Evolutionary conservation across 1,139 yeast genomes (phyloP), one percentile per base, ranked within the genome.

Genomic region (Blastobotrys aristatus): DNA sequence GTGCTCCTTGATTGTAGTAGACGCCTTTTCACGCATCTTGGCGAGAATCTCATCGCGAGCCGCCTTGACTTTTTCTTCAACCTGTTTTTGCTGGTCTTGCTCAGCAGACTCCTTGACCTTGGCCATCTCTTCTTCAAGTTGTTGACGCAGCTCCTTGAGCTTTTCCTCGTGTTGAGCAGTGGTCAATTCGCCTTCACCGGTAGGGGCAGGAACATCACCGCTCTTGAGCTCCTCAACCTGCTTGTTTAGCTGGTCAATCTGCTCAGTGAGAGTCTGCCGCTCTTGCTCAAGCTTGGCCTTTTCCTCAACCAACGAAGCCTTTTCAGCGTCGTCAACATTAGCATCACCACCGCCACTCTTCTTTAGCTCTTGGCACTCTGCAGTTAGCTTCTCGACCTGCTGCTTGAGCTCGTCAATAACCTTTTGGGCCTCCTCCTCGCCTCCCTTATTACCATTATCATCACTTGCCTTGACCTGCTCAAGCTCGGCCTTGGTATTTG

Each of bases 381-480:
- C 43, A 32, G 34, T 17, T 38, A 46, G 27, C 30, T 30, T 33
- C 4, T 54, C 46, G 40, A 62, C 62, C 27, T 61, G 56, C 30
- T 49, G 47, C 41, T 57, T 57, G 48, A 59, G 57, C 24, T 53
- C 56, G 7, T 42, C 52, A 29, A 52, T 47, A 14, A 43, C 40
- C 18, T 27, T 13, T 27, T 43, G 46, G 13, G 21, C 11, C 4
- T 7, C 37, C 13, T 33, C 17, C 17, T 29, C 35, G 20, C 18
- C 34, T 6, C 14, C 35, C 30, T 21, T 14, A n/a, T n/a, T n/a
- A 21, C 18, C 30, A 21, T 22, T 17, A 36, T 27, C n/a, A 21
- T 6, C 20, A 11, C 22, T 29, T 3, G 22, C 31, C 59, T 68
- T 69, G 32, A 61, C 58, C 26, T 61, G 66, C 7, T 66, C 64